Percentiles rank a stretch among this genome's conserved stretches.
Evolutionary conservation across 352 stramenopile species (phyloP).

Genomic region (Globisporangium paddicum): DNA sequence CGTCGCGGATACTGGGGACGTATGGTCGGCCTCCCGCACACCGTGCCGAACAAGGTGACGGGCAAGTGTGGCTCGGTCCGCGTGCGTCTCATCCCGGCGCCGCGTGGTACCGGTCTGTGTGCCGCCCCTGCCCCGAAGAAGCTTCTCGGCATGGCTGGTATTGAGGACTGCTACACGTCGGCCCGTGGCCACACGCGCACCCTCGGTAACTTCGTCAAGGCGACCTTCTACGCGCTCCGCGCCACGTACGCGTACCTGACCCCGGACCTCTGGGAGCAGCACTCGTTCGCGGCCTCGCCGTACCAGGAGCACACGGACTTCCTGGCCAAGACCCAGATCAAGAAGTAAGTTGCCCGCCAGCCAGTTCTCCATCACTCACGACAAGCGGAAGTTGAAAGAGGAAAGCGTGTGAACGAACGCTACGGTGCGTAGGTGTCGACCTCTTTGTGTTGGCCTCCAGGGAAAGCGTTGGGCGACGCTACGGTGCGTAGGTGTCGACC

Average conservation of each 20-base stretch:
- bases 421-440: conserved; percentile 90
- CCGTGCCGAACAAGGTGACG: conserved; percentile 98
- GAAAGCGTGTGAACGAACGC: conserved; percentile 84
- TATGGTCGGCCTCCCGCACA: conserved; percentile 94
- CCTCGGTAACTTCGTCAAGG: conserved; percentile 99
- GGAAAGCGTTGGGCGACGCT: conserved; percentile 85
- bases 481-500: conserved; percentile 91
- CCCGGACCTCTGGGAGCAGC: conserved; percentile 98
- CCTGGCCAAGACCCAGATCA: conserved; percentile 94
- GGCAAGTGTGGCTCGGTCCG: conserved; percentile 99
- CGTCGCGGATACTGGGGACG: conserved; percentile 99
- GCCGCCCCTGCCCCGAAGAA: conserved; percentile 98
- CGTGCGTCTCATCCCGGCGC: conserved; percentile 98
- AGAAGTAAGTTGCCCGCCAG: conserved; percentile 63
- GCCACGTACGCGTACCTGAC: conserved; percentile 99
- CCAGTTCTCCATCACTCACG: conserved; percentile 3
- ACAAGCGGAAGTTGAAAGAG: conserved; percentile 30
- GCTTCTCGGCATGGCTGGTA: conserved; percentile 98
- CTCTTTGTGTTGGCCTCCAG: conserved; percentile 49
- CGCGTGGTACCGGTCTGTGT: conserved; percentile 99
- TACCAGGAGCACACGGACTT: conserved; percentile 99
- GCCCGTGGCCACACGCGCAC: conserved; percentile 97
- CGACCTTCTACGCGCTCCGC: conserved; percentile 97
- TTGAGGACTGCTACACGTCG: conserved; percentile 98
- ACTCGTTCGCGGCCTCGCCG: conserved; percentile 87